phyloP scores from a whole-genome alignment of 225 moss, liverwort and hornwort species.

The Straminergon stramineum region DNA sequence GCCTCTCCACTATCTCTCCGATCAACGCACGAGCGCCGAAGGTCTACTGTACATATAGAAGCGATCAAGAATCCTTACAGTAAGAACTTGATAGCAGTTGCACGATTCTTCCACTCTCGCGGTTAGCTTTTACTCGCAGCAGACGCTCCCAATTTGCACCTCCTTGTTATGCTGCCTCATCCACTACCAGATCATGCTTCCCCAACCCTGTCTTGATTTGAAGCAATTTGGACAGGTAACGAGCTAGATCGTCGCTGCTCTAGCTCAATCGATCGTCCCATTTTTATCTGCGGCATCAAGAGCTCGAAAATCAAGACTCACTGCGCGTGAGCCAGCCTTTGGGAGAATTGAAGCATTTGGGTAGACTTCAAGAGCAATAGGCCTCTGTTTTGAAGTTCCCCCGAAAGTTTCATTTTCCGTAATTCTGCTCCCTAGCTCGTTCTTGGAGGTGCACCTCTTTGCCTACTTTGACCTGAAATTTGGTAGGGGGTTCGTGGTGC shows the following conservation, averaged over 20 bases:
- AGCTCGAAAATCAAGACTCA: neutral
- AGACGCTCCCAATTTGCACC: neutral
- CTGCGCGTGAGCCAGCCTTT: neutral
- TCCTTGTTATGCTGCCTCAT: neutral
- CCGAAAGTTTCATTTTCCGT: neutral
- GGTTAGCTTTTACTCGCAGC: neutral
- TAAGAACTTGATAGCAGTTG: neutral
- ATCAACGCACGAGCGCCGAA: neutral
- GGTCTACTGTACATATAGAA: neutral
- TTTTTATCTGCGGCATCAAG: neutral
- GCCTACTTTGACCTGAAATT: neutral
- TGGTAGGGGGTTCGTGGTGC: neutral
- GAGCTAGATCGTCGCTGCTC: neutral
- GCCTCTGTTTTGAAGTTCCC: neutral
- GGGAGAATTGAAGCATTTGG: neutral
- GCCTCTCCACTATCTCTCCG: neutral
- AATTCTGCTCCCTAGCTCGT: neutral
- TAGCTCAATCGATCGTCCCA: neutral
- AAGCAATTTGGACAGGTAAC: neutral
- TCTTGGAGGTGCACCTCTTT: neutral
- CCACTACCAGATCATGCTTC: neutral
- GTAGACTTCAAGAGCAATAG: neutral
- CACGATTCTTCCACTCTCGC: neutral
- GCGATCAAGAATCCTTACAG: neutral
- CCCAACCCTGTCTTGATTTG: neutral